These are phyloP conservation scores for Mimosa bimucronata DNA, from an alignment of 306 rosid species.

Conservation along the genomic window DNA sequence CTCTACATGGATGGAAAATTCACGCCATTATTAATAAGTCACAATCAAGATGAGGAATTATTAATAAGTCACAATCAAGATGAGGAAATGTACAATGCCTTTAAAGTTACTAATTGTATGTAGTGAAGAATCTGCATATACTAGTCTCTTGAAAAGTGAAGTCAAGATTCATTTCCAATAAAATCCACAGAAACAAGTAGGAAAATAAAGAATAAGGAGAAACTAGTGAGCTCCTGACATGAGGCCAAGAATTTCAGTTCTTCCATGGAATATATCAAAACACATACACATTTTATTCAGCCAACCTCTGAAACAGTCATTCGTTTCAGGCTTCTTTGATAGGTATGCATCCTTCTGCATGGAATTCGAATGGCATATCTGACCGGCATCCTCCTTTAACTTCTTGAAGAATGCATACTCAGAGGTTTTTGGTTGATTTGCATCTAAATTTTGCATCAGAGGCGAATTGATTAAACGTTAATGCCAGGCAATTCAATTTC, in stretches of 20 bases:
- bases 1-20: conserved; percentile 50
- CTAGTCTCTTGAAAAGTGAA: conserved; percentile 1
- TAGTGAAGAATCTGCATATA: background rate
- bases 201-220: background rate
- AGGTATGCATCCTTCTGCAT: conserved; percentile 31
- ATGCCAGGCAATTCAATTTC: conserved; percentile 18
- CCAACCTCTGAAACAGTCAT: conserved; percentile 52
- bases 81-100: background rate
- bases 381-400: conserved; percentile 63
- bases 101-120: background rate
- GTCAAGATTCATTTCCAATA: conserved; percentile 7
- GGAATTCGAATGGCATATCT: conserved; percentile 35
- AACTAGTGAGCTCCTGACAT: background rate
- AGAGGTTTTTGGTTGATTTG: conserved; percentile 70
- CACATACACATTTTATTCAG: conserved; percentile 6
- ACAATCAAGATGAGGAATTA: background rate
- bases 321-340: conserved; percentile 39
- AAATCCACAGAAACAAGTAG: background rate
- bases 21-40: conserved; percentile 12
- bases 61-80: conserved; percentile 1
- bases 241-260: background rate
- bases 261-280: background rate
- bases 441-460: conserved; percentile 39
- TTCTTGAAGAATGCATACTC: conserved; percentile 85
- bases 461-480: conserved; percentile 9